phyloP scores from a whole-genome alignment of 1,284 basidiomycete genomes.

The Amylostereum areolatum region DNA sequence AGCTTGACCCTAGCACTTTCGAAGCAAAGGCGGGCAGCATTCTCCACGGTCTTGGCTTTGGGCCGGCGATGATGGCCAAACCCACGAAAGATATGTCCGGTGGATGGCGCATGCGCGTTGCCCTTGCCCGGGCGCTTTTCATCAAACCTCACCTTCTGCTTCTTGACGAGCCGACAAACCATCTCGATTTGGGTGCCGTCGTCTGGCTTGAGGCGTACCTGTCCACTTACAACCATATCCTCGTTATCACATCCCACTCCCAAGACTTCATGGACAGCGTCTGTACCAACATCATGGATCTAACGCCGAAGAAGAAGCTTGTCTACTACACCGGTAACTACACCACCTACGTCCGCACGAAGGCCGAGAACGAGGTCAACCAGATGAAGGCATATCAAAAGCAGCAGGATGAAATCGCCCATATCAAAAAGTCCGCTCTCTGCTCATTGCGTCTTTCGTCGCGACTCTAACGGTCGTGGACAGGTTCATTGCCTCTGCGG shows the following conservation, averaged over 20 bases:
- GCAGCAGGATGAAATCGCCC: constrained; percentile 97
- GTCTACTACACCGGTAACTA: constrained; percentile 97
- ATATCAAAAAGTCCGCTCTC: constrained; percentile 83
- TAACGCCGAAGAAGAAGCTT: constrained; percentile 84
- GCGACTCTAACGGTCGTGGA: constrained; percentile 1
- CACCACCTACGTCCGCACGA: constrained; percentile 93
- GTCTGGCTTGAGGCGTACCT: constrained; percentile 99
- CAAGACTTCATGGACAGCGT: constrained; percentile 98
- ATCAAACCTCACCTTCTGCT: constrained; percentile 93
- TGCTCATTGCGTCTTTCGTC: constrained; percentile 8
- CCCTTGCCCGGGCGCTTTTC: constrained; percentile 93
- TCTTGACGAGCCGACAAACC: constrained; percentile 87
- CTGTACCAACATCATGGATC: constrained; percentile 97
- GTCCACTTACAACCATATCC: constrained; percentile 96
- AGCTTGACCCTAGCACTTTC: constrained; percentile 93
- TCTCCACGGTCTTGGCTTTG: constrained; percentile 95
- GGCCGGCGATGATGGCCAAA: constrained; percentile 88
- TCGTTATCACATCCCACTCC: constrained; percentile 94
- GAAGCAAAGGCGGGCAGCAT: constrained; percentile 96
- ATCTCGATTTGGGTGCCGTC: constrained; percentile 94
- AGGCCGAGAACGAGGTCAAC: constrained; percentile 96
- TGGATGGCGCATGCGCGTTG: constrained; percentile 99
- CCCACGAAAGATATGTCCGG: constrained; percentile 98
- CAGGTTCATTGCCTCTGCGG: constrained; percentile 95
- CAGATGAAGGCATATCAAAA: constrained; percentile 99